Conservation (phyloP, 768 basidiomycete genomes). For the Pulveroboletus frians region DNA sequence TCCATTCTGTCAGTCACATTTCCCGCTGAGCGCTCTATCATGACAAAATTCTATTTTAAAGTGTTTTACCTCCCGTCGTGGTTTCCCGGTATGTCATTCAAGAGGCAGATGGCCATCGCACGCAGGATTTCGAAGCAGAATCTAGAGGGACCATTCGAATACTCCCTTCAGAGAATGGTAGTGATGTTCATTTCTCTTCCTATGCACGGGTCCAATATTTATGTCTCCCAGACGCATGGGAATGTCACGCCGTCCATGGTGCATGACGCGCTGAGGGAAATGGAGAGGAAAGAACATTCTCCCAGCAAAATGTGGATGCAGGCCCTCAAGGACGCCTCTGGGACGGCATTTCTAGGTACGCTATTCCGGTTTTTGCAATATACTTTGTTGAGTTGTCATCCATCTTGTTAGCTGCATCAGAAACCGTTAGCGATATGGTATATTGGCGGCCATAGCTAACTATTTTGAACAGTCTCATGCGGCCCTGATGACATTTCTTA, state of each 20-base stretch:
- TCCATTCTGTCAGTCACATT: slow-evolving; percentile 6
- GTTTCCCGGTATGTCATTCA: slow-evolving; percentile 15
- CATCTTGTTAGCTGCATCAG: neutral
- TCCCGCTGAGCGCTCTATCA: neutral
- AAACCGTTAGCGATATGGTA: neutral
- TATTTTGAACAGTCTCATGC: neutral
- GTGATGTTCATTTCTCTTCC: neutral
- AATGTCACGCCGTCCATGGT: slow-evolving; percentile 2
- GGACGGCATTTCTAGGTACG: slow-evolving; percentile 9
- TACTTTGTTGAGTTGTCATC: neutral
- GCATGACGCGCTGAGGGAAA: slow-evolving; percentile 1
- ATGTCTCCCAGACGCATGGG: neutral
- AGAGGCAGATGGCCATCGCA: neutral
- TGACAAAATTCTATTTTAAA: neutral
- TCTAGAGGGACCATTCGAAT: slow-evolving; percentile 1
- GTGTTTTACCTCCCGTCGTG: slow-evolving; percentile 8
- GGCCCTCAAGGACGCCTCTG: slow-evolving; percentile 4
- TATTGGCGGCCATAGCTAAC: neutral
- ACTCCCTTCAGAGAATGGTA: slow-evolving; percentile 6
- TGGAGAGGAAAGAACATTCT: neutral
- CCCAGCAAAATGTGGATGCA: slow-evolving; percentile 2
- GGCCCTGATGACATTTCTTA: slow-evolving; percentile 1
- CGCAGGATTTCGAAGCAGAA: neutral
- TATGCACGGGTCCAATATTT: neutral
- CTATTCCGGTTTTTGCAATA: neutral